A percentile compares a stretch with the other conserved stretches of the same genome.
phyloP scores from a whole-genome alignment of 371 early-diverging fungal species.

The Coemansia sp. region DNA sequence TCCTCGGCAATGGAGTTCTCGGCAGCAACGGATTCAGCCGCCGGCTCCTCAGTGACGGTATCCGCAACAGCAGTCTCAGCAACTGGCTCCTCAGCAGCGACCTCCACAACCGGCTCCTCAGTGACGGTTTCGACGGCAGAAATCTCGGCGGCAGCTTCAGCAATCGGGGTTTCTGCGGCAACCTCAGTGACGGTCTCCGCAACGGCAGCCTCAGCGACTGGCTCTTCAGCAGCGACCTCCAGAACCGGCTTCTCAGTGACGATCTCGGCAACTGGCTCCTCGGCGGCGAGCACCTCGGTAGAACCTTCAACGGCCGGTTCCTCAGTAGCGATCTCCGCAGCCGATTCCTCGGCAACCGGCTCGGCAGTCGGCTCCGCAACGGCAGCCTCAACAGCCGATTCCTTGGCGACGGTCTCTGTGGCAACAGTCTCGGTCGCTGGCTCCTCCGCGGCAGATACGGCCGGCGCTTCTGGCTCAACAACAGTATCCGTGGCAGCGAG shows the following conservation, averaged over 20 bases:
- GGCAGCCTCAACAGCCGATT: not conserved
- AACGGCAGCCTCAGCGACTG: not conserved
- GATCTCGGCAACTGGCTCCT: not conserved
- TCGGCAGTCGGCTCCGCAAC: not conserved
- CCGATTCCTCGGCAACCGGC: slow-evolving; percentile 3
- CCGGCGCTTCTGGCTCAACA: not conserved
- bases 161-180: not conserved
- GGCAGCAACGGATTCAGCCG: not conserved
- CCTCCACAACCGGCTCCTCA: not conserved
- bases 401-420: not conserved
- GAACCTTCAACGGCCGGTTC: not conserved
- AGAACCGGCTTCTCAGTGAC: not conserved
- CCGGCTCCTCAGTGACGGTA: not conserved
- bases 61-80: too few relatives aligned
- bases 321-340: not conserved
- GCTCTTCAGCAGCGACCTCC: not conserved
- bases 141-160: not conserved
- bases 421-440: not conserved
- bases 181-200: not conserved
- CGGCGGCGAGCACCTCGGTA: not conserved
- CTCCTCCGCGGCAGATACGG: not conserved
- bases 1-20: not conserved
- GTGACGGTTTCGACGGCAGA: not conserved
- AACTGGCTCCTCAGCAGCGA: not conserved
- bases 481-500: too few relatives aligned